phyloP scores from a whole-genome alignment of 2,329 filamentous ascomycete species.

The Daldinia eschscholtzii region DNA sequence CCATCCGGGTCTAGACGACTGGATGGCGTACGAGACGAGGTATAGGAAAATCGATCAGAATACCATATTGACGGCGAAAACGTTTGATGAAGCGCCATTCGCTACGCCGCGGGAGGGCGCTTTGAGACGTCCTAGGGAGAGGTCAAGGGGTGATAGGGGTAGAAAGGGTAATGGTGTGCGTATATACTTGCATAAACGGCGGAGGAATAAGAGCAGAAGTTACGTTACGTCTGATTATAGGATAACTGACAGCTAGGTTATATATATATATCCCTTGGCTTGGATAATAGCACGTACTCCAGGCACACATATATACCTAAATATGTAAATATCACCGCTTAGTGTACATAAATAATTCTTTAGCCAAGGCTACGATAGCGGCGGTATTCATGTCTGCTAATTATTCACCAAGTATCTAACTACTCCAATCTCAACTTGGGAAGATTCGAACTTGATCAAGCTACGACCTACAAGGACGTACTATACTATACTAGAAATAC shows the following conservation, averaged over 20 bases:
- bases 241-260: too few relatives aligned
- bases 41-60: constrained; percentile 64
- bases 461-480: neutral
- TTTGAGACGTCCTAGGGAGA: too few relatives aligned
- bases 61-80: constrained; percentile 52
- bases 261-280: neutral
- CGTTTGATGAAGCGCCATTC: constrained; percentile 37
- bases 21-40: constrained; percentile 63
- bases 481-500: too few relatives aligned
- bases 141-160: too few relatives aligned
- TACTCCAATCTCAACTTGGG: neutral
- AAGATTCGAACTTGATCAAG: neutral
- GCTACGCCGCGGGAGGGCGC: neutral
- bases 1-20: constrained; percentile 61
- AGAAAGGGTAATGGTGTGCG: neutral
- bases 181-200: neutral
- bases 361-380: too few relatives aligned
- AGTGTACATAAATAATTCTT: too few relatives aligned
- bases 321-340: neutral
- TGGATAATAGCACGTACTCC: neutral
- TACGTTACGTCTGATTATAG: too few relatives aligned
- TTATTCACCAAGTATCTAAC: too few relatives aligned
- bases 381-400: neutral
- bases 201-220: neutral
- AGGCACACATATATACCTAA: too few relatives aligned